A percentile compares a stretch with the other conserved stretches of the same genome.
Evolutionary conservation across 1,139 yeast species (phyloP).

Genomic region (Meyerozyma elateridarum): DNA sequence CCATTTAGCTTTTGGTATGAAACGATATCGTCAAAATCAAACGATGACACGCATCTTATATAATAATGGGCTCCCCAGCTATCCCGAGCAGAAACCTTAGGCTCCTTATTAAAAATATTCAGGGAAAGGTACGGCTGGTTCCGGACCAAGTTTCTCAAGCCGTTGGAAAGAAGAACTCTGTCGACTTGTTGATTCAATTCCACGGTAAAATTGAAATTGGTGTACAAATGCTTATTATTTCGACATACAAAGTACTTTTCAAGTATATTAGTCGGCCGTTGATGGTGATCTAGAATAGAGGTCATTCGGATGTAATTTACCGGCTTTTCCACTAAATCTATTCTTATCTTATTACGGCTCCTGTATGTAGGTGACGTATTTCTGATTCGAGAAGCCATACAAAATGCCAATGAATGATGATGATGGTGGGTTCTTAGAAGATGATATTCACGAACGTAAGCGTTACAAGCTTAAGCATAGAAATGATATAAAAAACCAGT

Average conservation of each 20-base stretch:
- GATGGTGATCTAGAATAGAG: not conserved
- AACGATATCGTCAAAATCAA: constrained; percentile 26
- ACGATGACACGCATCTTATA: constrained; percentile 16
- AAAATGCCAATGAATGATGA: too few species aligned
- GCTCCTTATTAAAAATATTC: constrained; percentile 17
- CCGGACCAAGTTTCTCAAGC: constrained; percentile 18
- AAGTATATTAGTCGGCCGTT: constrained; percentile 8
- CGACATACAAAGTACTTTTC: constrained; percentile 28
- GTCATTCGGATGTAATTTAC: too few species aligned
- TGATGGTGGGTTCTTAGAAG: constrained; percentile 15
- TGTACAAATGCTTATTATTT: constrained; percentile 18
- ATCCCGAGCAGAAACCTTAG: constrained; percentile 9
- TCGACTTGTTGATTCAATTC: constrained; percentile 18
- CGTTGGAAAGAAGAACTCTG: constrained; percentile 20
- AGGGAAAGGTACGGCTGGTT: constrained; percentile 20
- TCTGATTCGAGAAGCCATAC: too few species aligned
- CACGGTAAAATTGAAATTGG: constrained; percentile 28
- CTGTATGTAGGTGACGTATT: too few species aligned
- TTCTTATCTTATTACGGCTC: too few species aligned
- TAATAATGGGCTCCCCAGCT: constrained; percentile 15
- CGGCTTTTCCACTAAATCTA: too few species aligned
- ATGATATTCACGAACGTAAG: constrained; percentile 24
- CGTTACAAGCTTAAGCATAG: constrained; percentile 18
- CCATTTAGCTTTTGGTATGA: constrained; percentile 11
- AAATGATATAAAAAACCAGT: constrained; percentile 21